phyloP scores from a whole-genome alignment of 2,329 filamentous ascomycete species.

The Cercospora janseana region DNA sequence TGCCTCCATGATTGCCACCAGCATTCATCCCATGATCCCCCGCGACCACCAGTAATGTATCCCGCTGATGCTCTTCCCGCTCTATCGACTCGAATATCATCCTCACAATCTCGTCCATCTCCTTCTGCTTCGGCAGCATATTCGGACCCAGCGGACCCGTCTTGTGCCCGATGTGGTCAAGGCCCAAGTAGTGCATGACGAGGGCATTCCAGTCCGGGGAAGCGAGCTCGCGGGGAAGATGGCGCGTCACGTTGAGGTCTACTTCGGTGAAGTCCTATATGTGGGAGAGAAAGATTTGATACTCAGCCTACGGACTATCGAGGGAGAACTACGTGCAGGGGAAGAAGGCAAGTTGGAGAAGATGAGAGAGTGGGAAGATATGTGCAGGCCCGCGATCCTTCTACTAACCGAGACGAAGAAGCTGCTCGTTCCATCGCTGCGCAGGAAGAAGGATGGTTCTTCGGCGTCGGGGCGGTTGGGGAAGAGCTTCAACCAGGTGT shows the following conservation, averaged over 20 bases:
- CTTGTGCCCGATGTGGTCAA: constrained; percentile 98
- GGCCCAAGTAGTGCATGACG: constrained; percentile 90
- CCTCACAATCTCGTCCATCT: constrained; percentile 85
- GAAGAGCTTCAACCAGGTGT: constrained; percentile 97
- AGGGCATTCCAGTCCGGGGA: constrained; percentile 86
- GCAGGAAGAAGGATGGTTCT: constrained; percentile 63
- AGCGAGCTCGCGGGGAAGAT: constrained; percentile 72
- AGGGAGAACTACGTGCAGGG: not conserved
- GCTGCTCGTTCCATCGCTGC: constrained; percentile 88
- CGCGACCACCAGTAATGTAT: constrained; percentile 79
- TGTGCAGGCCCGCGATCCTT: constrained; percentile 15
- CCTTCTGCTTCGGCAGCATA: constrained; percentile 87
- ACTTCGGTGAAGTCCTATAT: constrained; percentile 94
- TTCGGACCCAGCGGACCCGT: constrained; percentile 79
- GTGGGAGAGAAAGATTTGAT: constrained; percentile 27
- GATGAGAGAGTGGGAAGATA: not conserved
- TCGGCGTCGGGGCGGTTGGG: constrained; percentile 49
- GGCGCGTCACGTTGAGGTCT: constrained; percentile 93
- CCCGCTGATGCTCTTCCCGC: constrained; percentile 65
- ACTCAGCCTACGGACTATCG: constrained; percentile 38
- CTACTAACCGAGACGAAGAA: constrained; percentile 90
- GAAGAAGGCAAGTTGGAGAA: not conserved
- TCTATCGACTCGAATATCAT: constrained; percentile 75
- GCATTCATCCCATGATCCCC: constrained; percentile 99
- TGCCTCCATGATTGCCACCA: constrained; percentile 93